A percentile compares a stretch with the other conserved stretches of the same genome.
phyloP scores from a whole-genome alignment of 192 early-diverging fungal genomes.

The Diversispora eburnea region DNA sequence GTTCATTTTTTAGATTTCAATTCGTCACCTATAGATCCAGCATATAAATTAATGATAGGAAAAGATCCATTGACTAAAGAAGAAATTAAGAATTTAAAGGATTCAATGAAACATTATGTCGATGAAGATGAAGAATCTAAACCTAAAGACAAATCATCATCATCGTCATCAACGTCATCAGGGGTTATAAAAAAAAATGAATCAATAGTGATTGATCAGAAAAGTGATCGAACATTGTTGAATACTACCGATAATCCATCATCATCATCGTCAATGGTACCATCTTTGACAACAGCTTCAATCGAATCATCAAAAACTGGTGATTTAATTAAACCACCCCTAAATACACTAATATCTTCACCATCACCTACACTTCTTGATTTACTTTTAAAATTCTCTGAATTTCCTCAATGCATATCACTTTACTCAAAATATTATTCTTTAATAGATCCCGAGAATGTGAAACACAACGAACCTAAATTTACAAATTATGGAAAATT shows the following conservation, averaged over 20 bases:
- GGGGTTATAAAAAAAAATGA: background rate
- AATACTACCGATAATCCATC: no score
- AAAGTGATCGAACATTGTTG: no score
- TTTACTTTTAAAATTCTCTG: conserved; percentile 9
- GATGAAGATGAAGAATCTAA: background rate
- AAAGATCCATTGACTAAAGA: background rate
- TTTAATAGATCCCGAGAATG: conserved; percentile 19
- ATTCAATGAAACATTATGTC: conserved; percentile 9
- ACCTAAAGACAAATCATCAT: background rate
- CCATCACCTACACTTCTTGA: background rate
- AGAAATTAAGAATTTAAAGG: background rate
- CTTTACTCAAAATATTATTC: conserved; percentile 13
- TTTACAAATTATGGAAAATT: conserved; percentile 5
- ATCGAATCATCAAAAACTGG: background rate
- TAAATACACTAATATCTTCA: background rate
- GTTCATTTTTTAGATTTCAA: conserved; percentile 10
- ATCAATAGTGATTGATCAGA: no score
- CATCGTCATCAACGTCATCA: background rate
- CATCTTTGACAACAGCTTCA: background rate
- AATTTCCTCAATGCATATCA: conserved; percentile 17
- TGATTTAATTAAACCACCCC: background rate
- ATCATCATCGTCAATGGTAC: background rate
- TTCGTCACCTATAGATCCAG: conserved; percentile 18
- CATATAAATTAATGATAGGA: conserved; percentile 9
- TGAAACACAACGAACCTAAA: conserved; percentile 2